These are phyloP conservation scores for Colletotrichum siamense DNA, from an alignment of 2,329 filamentous ascomycete genomes.

Conservation along the genomic window DNA sequence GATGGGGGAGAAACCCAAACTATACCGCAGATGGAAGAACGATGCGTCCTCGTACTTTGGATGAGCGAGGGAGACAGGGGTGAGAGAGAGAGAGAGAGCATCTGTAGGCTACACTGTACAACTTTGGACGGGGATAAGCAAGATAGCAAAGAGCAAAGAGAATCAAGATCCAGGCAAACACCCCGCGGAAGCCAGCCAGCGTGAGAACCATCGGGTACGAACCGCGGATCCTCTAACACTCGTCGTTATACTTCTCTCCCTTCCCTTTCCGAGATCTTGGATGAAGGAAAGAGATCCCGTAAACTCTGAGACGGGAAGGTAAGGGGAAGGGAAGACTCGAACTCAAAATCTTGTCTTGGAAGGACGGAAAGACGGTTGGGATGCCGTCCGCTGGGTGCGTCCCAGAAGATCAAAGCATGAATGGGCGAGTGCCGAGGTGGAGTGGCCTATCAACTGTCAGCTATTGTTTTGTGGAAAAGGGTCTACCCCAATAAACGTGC, in stretches of 20 bases:
- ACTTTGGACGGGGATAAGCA: background rate
- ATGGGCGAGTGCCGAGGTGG: background rate
- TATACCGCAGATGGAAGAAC: background rate
- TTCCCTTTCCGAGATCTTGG: background rate
- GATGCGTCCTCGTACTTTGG: background rate
- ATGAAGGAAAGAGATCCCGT: background rate
- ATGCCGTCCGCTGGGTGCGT: background rate
- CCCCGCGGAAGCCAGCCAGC: background rate
- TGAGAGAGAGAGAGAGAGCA: background rate
- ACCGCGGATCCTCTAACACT: background rate
- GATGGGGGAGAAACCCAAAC: background rate
- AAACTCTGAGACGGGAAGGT: background rate
- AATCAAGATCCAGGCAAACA: background rate
- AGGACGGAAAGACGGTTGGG: background rate
- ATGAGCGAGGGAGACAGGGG: background rate
- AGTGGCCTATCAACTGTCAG: slow-evolving; percentile 1
- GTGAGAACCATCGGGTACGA: background rate
- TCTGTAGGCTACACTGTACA: background rate
- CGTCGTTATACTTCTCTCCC: background rate
- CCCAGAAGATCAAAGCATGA: background rate
- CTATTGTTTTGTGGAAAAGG: background rate
- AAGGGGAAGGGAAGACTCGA: background rate
- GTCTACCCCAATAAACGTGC: slow-evolving; percentile 5
- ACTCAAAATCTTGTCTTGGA: background rate
- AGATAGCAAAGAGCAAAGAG: background rate